Evolutionary conservation across 805 yeast species (phyloP), one percentile per base, ranked within the genome.

Genomic region (Pichia cabralensis): DNA sequence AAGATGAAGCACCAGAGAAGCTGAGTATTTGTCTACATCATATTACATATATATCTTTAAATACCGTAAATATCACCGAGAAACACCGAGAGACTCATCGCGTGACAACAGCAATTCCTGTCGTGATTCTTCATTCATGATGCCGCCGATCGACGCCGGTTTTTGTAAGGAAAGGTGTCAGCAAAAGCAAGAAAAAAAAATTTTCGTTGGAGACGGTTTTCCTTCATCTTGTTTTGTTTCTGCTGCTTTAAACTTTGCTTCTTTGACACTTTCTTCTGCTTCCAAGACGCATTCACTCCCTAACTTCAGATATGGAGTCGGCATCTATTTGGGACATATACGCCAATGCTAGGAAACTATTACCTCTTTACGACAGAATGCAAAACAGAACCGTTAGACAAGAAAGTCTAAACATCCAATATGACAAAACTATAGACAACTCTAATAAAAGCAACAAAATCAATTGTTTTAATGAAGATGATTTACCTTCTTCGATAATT

Each of bases 271-370:
- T 20, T 20, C 9, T 9, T 20, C 22, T 20, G 22, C 6, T 20
- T 20, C 8, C 25, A 23, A 6, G 12, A 25, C 9, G 3, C 10
- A 25, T 3, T 9, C 27, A 25, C 12, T 13, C 8, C 13, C 16
- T 13, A 23, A 19, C 6, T 5, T 13, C 22, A 13, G 13, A 10
- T 15, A 31, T 31, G 29, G 32, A 31, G 4, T 22, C 39, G 5
- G 20, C 49, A 20, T 54, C 62, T 11, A 56, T 58, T 23, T 58
- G 63, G 63, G 61, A 55, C 31, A 53, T 58, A 2, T 58, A 58
- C 33, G 37, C 53, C 15, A 47, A 53, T 16, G 61, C 62, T 2
- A 56, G 45, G 30, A 53, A 49, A 26, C 30, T 58, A 8, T 36
- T 58, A 12, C 58, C 57, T 4, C 42, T 58, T 8, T 57, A 53